Conservation (phyloP, 331 rosid genomes). For the Saraca asoca region DNA sequence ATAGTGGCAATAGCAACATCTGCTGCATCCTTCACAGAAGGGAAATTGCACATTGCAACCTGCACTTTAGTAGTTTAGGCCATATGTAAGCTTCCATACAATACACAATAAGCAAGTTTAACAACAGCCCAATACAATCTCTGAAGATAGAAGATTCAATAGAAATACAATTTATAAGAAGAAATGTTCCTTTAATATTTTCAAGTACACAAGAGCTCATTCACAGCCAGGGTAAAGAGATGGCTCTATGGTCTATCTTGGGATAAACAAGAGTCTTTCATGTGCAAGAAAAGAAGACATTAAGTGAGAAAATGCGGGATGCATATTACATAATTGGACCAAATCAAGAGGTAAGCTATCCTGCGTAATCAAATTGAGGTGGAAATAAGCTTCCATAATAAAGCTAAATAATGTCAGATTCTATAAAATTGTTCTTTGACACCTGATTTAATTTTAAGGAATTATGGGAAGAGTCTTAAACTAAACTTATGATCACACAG, state of each 20-base stretch:
- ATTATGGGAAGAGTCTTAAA: too few relatives aligned
- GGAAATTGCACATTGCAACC: slow-evolving; percentile 98
- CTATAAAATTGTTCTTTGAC: too few relatives aligned
- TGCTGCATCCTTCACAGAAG: slow-evolving; percentile 88
- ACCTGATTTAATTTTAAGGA: too few relatives aligned
- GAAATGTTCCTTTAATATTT: slow-evolving; percentile 4
- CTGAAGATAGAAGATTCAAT: slow-evolving; percentile 16
- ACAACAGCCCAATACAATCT: slow-evolving; percentile 15
- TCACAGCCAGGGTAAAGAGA: not conserved
- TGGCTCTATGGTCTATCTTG: too few relatives aligned
- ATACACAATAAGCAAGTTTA: slow-evolving; percentile 16
- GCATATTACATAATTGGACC: slow-evolving; percentile 14
- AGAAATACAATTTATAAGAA: not conserved
- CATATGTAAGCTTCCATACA: slow-evolving; percentile 28
- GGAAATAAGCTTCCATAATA: slow-evolving; percentile 1
- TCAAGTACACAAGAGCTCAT: slow-evolving; percentile 13
- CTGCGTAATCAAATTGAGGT: slow-evolving; percentile 9
- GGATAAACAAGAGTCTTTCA: too few relatives aligned
- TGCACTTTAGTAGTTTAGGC: slow-evolving; percentile 42
- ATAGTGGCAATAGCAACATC: slow-evolving; percentile 92
- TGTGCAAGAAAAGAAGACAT: not conserved
- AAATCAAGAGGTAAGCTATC: slow-evolving; percentile 20
- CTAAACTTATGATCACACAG: too few relatives aligned
- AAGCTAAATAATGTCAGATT: too few relatives aligned
- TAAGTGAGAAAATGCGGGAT: slow-evolving; percentile 1